Evolutionary conservation across 768 basidiomycete genomes (phyloP).

Genomic region (Mrakia hoshinonis): DNA sequence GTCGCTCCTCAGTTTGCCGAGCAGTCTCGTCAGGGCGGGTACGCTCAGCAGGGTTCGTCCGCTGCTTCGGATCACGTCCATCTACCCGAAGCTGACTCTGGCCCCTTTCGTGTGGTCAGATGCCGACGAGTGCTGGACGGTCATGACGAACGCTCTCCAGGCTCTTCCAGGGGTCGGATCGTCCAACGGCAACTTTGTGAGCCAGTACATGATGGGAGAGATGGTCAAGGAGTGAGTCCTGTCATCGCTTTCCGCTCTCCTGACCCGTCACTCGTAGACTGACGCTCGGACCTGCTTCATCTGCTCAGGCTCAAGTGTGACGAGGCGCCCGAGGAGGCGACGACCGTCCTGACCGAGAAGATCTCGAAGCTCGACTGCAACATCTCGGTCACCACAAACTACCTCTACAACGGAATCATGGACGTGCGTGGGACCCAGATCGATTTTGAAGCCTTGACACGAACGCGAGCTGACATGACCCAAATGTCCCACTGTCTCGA

Average conservation of each 20-base stretch:
- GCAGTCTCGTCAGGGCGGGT: slow-evolving; percentile 48
- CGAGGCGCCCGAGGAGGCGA: slow-evolving; percentile 70
- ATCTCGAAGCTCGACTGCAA: slow-evolving; percentile 89
- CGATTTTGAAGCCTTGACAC: neutral
- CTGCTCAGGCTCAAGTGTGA: slow-evolving; percentile 60
- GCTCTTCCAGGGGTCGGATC: slow-evolving; percentile 52
- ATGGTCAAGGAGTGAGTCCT: slow-evolving; percentile 62
- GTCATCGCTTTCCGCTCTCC: neutral
- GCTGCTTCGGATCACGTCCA: neutral
- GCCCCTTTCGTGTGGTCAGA: slow-evolving; percentile 43
- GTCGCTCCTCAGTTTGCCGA: slow-evolving; percentile 89
- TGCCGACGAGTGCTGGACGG: slow-evolving; percentile 81
- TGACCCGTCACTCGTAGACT: neutral
- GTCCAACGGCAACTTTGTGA: slow-evolving; percentile 52
- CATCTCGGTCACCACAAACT: slow-evolving; percentile 77
- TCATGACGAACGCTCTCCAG: slow-evolving; percentile 58
- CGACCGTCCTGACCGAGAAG: slow-evolving; percentile 56
- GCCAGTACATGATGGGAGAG: slow-evolving; percentile 71
- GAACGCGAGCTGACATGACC: slow-evolving; percentile 1
- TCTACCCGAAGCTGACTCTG: neutral
- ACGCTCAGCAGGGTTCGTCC: slow-evolving; percentile 65
- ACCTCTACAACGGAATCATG: slow-evolving; percentile 74
- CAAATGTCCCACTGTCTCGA: neutral
- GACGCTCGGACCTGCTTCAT: neutral
- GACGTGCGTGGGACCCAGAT: slow-evolving; percentile 51